Percentiles rank a stretch among this genome's conserved stretches.
Evolutionary conservation across 371 early-diverging fungal genomes (phyloP).

Genomic region (Mortierella sp.): DNA sequence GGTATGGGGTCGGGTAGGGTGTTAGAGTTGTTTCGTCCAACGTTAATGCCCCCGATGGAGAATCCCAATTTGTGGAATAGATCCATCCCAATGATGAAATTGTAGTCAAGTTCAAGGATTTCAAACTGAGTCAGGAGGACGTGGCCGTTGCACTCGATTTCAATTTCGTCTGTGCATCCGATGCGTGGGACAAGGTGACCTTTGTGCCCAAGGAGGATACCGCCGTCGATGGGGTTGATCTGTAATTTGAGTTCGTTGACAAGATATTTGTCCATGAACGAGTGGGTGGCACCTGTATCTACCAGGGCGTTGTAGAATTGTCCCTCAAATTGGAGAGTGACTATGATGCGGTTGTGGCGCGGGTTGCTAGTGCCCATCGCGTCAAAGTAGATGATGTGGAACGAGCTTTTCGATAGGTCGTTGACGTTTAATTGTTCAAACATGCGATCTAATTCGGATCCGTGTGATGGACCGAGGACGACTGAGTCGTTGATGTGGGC

Average conservation of each 20-base stretch:
- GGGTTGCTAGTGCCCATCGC: background rate
- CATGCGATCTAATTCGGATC: too few species aligned
- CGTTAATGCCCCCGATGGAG: conserved; percentile 10
- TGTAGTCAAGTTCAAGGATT: conserved; percentile 33
- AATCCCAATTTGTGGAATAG: background rate
- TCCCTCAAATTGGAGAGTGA: background rate
- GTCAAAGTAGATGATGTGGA: too few species aligned
- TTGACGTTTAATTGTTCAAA: too few species aligned
- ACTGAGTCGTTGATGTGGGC: too few species aligned
- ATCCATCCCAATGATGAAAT: background rate
- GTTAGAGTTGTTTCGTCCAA: too few species aligned
- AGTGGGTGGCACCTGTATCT: conserved; percentile 22
- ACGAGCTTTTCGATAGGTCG: too few species aligned
- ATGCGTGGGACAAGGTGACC: background rate
- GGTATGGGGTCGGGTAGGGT: background rate
- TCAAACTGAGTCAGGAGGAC: background rate
- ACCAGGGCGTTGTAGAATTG: background rate
- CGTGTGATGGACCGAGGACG: too few species aligned
- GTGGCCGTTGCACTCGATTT: conserved; percentile 1
- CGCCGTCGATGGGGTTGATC: background rate
- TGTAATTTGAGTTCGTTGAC: background rate
- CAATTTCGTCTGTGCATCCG: conserved; percentile 9
- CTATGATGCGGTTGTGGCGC: background rate
- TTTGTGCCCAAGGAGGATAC: background rate
- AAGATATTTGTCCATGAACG: conserved; percentile 6